These are phyloP conservation scores for Vitis rupestris DNA, from an alignment of 164 flowering plant species.

Conservation along the genomic window DNA sequence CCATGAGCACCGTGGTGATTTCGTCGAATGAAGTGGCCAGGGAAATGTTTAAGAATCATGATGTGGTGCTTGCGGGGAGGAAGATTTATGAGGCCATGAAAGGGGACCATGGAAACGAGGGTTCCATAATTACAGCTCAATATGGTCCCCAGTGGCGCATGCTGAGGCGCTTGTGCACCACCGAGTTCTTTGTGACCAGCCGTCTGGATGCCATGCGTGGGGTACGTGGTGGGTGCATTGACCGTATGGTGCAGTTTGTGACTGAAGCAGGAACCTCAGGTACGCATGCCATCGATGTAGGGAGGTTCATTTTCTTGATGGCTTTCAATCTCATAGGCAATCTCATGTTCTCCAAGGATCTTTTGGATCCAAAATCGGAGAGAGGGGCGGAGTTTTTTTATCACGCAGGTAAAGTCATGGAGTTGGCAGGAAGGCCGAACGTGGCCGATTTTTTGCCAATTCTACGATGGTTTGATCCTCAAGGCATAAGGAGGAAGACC, in stretches of 20 bases:
- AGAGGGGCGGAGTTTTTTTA: slow-evolving; percentile 39
- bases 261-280: slow-evolving; percentile 30
- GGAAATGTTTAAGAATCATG: slow-evolving; percentile 50
- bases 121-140: slow-evolving; percentile 45
- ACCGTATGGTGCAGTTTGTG: slow-evolving; percentile 32
- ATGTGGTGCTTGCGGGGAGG: slow-evolving; percentile 41
- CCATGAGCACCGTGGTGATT: slow-evolving; percentile 47
- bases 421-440: slow-evolving; percentile 53
- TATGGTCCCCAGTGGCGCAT: slow-evolving; percentile 57
- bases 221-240: slow-evolving; percentile 33
- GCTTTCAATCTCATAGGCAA: slow-evolving; percentile 56
- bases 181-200: slow-evolving; percentile 40
- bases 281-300: slow-evolving; percentile 28
- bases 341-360: slow-evolving; percentile 45
- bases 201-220: slow-evolving; percentile 34
- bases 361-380: slow-evolving; percentile 45
- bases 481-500: slow-evolving; percentile 41
- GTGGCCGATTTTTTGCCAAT: slow-evolving; percentile 47
- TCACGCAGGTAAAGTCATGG: slow-evolving; percentile 45
- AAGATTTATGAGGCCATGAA: slow-evolving; percentile 52
- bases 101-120: slow-evolving; percentile 35
- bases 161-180: slow-evolving; percentile 45
- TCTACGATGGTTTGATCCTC: slow-evolving; percentile 46
- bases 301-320: slow-evolving; percentile 52
- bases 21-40: slow-evolving; percentile 43